Evolutionary conservation across 2,329 filamentous ascomycete genomes (phyloP), one percentile per base, ranked within the genome.

Genomic region (Penicillium oxalicum): DNA sequence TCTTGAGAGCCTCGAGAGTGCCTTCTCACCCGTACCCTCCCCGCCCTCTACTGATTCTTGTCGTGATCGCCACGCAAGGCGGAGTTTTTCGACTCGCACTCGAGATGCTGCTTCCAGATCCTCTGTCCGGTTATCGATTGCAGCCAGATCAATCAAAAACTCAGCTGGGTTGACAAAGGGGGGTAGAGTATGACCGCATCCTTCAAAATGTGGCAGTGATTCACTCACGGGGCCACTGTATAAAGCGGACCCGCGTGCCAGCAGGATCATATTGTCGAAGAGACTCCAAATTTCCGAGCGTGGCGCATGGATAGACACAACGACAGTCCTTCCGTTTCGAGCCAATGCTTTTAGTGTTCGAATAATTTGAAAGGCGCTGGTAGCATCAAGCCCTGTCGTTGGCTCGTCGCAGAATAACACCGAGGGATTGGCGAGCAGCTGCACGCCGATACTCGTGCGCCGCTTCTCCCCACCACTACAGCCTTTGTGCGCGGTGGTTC

Each of bases 391-490:
- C 1, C 69, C 69, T 11, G 86, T 90, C 0, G 87, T 91, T 0
- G 87, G 86, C 59, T 91, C 87, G 59, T 91, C 87, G 24, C 89
- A 77, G 64, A 88, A 90, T 5, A 91, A 70, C 1, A 91, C 78
- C 5, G 84, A 88, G 1, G 87, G 87, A 61, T 90, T 91, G 4
- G 84, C 82, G n/a, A 91, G 72, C 48, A 91, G 74, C 66, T 90
- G 87, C 4, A 91, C 86, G 2, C 86, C 87, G 41, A 91, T 87
- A 53, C 84, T 88, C 0, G 84, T 85, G 29, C 87, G 74, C 52
- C 87, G 75, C 71, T 89, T 90, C 65, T 91, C 87, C 3, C 87
- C 87, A 0, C 87, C 87, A 40, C 85, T 89, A 59, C 87, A 90
- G 0, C 86, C 87, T 40, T 86, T 83, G 58, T 88, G 84, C 44